These are phyloP conservation scores for Penicillium canariense DNA, from an alignment of 495 filamentous ascomycete species.

Conservation along the genomic window DNA sequence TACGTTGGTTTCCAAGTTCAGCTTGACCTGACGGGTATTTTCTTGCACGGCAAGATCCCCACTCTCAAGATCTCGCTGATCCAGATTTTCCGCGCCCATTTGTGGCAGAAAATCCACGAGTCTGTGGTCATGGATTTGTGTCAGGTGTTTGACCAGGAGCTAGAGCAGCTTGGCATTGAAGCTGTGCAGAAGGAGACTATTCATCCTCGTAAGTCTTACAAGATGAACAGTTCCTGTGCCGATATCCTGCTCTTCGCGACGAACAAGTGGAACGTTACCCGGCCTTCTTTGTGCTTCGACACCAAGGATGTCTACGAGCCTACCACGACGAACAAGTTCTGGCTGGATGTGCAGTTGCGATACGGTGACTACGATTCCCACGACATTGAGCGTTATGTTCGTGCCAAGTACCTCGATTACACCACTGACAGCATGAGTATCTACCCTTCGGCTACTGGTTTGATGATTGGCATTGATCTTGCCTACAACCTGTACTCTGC, in stretches of 20 bases:
- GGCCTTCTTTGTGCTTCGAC: conserved; percentile 89
- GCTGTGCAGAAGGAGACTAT: conserved; percentile 99
- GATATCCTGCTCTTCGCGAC: conserved; percentile 97
- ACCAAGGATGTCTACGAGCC: conserved; percentile 95
- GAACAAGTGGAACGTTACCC: conserved; percentile 97
- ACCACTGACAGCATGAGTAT: conserved; percentile 99
- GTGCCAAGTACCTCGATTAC: conserved; percentile 98
- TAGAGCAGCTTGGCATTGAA: conserved; percentile 95
- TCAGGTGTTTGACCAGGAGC: conserved; percentile 98
- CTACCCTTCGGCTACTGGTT: conserved; percentile 94
- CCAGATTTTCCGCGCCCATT: conserved; percentile 98
- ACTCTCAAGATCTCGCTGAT: conserved; percentile 98
- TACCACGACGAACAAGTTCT: conserved; percentile 98
- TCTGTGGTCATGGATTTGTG: conserved; percentile 99
- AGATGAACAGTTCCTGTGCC: conserved; percentile 99
- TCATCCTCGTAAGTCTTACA: conserved; percentile 99
- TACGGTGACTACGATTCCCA: conserved; percentile 99
- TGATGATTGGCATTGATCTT: conserved; percentile 98
- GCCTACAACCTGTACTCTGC: conserved; percentile 98
- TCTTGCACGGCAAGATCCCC: conserved; percentile 99
- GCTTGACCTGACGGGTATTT: conserved; percentile 97
- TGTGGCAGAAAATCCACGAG: conserved; percentile 99
- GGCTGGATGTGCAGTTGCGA: conserved; percentile 96
- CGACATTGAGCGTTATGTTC: conserved; percentile 96
- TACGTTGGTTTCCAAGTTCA: conserved; percentile 97